phyloP scores from a whole-genome alignment of 1,284 basidiomycete genomes.

The Pseudozyma thailandica region DNA sequence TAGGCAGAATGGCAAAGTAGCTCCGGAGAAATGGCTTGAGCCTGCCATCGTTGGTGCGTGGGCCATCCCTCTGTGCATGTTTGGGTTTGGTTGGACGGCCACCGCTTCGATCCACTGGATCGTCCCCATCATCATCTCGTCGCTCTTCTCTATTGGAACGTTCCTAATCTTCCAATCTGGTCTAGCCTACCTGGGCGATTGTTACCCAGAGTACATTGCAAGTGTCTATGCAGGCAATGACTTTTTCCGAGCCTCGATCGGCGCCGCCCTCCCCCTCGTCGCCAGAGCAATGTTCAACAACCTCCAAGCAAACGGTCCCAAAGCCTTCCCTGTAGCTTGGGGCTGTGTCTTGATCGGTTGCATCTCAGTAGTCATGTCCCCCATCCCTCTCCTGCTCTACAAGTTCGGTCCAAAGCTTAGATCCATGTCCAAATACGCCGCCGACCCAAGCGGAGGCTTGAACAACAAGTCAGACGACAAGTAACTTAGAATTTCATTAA shows the following conservation, averaged over 20 bases:
- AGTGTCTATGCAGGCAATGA: conserved; percentile 57
- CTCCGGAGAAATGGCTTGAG: conserved; percentile 55
- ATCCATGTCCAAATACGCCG: conserved; percentile 45
- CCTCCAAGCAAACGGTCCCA: conserved; percentile 47
- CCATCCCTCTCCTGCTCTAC: conserved; percentile 52
- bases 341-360: conserved; percentile 54
- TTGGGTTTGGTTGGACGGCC: conserved; percentile 60
- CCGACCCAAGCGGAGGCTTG: conserved; percentile 6
- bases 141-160: conserved; percentile 46
- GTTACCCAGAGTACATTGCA: conserved; percentile 53
- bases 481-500: background rate
- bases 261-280: conserved; percentile 53
- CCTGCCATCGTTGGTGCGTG: conserved; percentile 44
- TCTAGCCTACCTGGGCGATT: conserved; percentile 42
- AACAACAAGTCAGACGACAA: conserved; percentile 5
- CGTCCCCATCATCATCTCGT: conserved; percentile 46
- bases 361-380: conserved; percentile 48
- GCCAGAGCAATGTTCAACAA: conserved; percentile 55
- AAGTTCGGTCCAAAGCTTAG: conserved; percentile 58
- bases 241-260: conserved; percentile 51
- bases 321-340: conserved; percentile 53
- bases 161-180: conserved; percentile 56
- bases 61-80: conserved; percentile 70
- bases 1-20: conserved; percentile 34
- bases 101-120: conserved; percentile 57